phyloP scores from a whole-genome alignment of 371 early-diverging fungal genomes.

The Rhizopus microsporus region DNA sequence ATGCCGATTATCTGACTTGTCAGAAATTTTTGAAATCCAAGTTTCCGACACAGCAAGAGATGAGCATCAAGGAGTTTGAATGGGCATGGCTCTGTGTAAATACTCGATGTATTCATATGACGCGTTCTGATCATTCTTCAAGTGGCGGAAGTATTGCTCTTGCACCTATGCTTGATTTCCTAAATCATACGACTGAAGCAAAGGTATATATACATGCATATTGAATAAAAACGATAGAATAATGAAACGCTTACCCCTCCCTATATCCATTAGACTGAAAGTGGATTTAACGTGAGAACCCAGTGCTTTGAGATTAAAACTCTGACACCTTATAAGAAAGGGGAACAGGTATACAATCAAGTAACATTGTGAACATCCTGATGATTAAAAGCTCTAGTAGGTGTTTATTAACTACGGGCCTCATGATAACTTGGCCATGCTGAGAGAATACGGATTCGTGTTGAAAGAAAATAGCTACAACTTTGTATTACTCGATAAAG shows the following conservation, averaged over 20 bases:
- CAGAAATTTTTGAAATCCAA: slow-evolving; percentile 42
- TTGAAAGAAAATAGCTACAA: slow-evolving; percentile 53
- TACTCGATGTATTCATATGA: slow-evolving; percentile 64
- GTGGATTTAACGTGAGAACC: slow-evolving; percentile 49
- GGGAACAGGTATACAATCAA: slow-evolving; percentile 45
- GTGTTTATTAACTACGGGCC: slow-evolving; percentile 60
- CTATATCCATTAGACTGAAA: slow-evolving; percentile 43
- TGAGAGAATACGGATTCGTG: slow-evolving; percentile 65
- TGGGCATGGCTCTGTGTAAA: slow-evolving; percentile 71
- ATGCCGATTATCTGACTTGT: slow-evolving; percentile 43
- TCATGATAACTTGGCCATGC: slow-evolving; percentile 59
- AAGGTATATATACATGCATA: slow-evolving; percentile 25
- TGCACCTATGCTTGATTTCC: slow-evolving; percentile 64
- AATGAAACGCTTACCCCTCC: background rate
- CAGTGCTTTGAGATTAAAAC: slow-evolving; percentile 62
- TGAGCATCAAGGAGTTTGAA: slow-evolving; percentile 52
- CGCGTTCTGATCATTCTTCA: slow-evolving; percentile 39
- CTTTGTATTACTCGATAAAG: slow-evolving; percentile 51
- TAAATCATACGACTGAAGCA: slow-evolving; percentile 63
- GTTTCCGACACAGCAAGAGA: slow-evolving; percentile 5
- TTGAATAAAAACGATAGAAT: background rate
- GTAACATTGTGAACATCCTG: background rate
- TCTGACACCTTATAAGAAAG: slow-evolving; percentile 52
- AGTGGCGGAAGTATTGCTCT: slow-evolving; percentile 57
- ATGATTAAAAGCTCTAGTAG: background rate